Conservation (phyloP, 2,329 filamentous ascomycete species). For the Coniochaeta sp. region DNA sequence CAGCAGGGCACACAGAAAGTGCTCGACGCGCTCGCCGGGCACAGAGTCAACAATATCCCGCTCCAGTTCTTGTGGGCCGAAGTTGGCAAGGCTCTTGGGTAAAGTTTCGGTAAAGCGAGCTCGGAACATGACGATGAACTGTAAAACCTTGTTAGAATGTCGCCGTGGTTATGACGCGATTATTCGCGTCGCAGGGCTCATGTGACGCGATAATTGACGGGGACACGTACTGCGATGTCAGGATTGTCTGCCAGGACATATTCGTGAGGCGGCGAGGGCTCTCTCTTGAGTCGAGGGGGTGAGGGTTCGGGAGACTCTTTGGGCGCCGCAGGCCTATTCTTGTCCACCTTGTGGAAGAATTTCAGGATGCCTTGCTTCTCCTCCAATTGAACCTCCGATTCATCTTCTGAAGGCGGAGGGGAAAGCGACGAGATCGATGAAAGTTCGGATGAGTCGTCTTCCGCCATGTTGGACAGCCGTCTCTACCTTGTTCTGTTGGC, state of each 20-base stretch:
- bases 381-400: constrained; percentile 40
- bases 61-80: constrained; percentile 94
- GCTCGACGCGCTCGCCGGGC: constrained; percentile 79
- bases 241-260: constrained; percentile 83
- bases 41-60: constrained; percentile 68
- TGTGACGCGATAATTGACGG: constrained; percentile 30
- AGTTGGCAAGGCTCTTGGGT: constrained; percentile 77
- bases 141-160: constrained; percentile 5
- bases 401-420: constrained; percentile 43
- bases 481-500: constrained; percentile 6
- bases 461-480: constrained; percentile 37
- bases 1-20: constrained; percentile 81
- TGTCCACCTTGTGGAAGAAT: constrained; percentile 56
- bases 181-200: constrained; percentile 38
- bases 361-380: constrained; percentile 54
- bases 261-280: constrained; percentile 84
- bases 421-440: constrained; percentile 40
- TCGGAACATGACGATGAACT: constrained; percentile 99
- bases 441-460: constrained; percentile 56
- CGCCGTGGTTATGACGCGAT: constrained; percentile 36
- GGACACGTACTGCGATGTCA: constrained; percentile 75
- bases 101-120: constrained; percentile 88
- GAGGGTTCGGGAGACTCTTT: constrained; percentile 40
- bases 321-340: constrained; percentile 33
- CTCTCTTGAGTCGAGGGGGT: constrained; percentile 67